phyloP scores from a whole-genome alignment of 2,329 filamentous ascomycete species.

The Microdochium paspali region DNA sequence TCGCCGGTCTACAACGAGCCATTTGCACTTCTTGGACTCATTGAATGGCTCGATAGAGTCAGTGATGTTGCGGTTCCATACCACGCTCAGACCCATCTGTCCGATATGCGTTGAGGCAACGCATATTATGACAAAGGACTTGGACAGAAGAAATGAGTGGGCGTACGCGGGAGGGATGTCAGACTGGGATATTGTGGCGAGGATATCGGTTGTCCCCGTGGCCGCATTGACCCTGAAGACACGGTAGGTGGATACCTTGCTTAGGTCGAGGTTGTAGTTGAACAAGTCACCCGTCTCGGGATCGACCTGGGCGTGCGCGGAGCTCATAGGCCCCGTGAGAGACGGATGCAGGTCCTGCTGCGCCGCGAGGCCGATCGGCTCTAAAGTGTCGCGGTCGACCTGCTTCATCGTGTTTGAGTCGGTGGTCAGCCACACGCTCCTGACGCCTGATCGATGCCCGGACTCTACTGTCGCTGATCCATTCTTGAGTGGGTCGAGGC shows the following conservation, averaged over 20 bases:
- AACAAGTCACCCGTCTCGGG: slow-evolving; percentile 65
- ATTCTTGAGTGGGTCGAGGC: slow-evolving; percentile 24
- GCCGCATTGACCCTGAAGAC: slow-evolving; percentile 56
- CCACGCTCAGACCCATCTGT: slow-evolving; percentile 46
- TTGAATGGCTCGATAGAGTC: slow-evolving; percentile 61
- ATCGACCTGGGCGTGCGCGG: slow-evolving; percentile 64
- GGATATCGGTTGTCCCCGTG: slow-evolving; percentile 57
- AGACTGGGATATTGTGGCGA: slow-evolving; percentile 52
- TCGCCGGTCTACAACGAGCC: slow-evolving; percentile 66
- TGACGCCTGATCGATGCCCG: slow-evolving; percentile 29
- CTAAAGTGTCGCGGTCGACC: slow-evolving; percentile 61
- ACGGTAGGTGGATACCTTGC: slow-evolving; percentile 49
- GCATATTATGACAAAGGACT: slow-evolving; percentile 63
- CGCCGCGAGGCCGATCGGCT: slow-evolving; percentile 55
- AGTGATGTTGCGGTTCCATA: slow-evolving; percentile 57
- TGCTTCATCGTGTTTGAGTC: slow-evolving; percentile 49
- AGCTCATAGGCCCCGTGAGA: slow-evolving; percentile 57
- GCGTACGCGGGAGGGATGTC: slow-evolving; percentile 57
- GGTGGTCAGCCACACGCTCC: slow-evolving; percentile 44
- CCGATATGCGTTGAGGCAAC: slow-evolving; percentile 57
- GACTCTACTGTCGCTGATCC: slow-evolving; percentile 5
- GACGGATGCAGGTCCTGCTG: slow-evolving; percentile 57
- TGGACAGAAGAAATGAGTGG: slow-evolving; percentile 72
- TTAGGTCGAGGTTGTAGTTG: slow-evolving; percentile 72
- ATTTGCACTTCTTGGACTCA: slow-evolving; percentile 43